A percentile compares a stretch with the other conserved stretches of the same genome.
Conservation (phyloP, 805 yeast genomes). For the Starmerella floris region DNA sequence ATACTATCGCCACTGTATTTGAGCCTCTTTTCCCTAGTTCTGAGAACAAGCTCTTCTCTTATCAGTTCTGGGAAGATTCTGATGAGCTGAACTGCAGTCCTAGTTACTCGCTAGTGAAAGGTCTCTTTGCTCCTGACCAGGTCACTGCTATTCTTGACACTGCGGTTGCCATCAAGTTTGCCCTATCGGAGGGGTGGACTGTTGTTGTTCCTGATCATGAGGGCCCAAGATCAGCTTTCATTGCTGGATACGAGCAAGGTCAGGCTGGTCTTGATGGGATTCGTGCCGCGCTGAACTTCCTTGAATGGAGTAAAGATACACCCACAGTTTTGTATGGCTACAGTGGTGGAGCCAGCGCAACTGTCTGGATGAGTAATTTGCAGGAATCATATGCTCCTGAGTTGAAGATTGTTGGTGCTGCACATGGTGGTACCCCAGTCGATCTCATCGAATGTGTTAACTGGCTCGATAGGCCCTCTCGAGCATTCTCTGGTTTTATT, state of each 20-base stretch:
- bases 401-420: conserved; percentile 20
- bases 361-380: conserved; percentile 25
- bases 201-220: conserved; percentile 24
- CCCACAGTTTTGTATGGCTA: conserved; percentile 8
- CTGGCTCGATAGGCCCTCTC: conserved; percentile 7
- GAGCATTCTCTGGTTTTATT: conserved; percentile 19
- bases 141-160: conserved; percentile 3
- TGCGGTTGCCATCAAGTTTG: conserved; percentile 8
- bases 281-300: conserved; percentile 15
- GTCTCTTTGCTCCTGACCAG: conserved; percentile 8
- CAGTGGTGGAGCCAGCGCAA: conserved; percentile 17
- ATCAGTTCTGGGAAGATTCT: conserved; percentile 22
- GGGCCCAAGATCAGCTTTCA: conserved; percentile 23
- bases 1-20: conserved; percentile 15
- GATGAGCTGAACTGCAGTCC: conserved; percentile 21
- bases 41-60: conserved; percentile 18
- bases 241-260: conserved; percentile 23
- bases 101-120: conserved; percentile 17
- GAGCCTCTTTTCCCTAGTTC: conserved; percentile 9
- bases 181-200: conserved; percentile 14
- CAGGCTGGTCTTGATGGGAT: conserved; percentile 23
- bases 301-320: background rate
- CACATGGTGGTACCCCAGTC: conserved; percentile 14
- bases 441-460: conserved; percentile 14
- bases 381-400: conserved; percentile 23